Percentiles rank a stretch among this genome's conserved stretches.
Conservation (phyloP, 2,329 filamentous ascomycete species). For the Chaetoscypha palmicola region DNA sequence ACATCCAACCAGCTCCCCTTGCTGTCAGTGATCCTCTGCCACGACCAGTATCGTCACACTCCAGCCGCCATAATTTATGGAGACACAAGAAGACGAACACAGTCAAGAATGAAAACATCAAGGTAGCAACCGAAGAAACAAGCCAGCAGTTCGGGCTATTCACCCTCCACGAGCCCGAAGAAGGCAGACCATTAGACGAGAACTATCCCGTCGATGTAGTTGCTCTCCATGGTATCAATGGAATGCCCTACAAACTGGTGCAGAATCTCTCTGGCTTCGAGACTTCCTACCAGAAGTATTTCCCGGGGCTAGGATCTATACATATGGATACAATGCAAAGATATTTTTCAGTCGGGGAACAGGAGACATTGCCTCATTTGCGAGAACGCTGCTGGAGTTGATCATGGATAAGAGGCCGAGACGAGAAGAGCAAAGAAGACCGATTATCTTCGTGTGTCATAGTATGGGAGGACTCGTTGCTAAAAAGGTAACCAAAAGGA, state of each 20-base stretch:
- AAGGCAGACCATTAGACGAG: not conserved
- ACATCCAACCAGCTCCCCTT: too few species aligned
- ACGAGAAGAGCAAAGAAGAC: slow-evolving; percentile 6
- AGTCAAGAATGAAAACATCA: too few species aligned
- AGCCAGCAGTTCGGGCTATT: not conserved
- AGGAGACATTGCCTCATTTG: slow-evolving; percentile 10
- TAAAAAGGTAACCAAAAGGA: slow-evolving; percentile 11
- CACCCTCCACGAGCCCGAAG: slow-evolving; percentile 1
- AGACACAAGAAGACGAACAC: too few species aligned
- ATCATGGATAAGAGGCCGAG: slow-evolving; percentile 5
- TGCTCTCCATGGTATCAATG: slow-evolving; percentile 11
- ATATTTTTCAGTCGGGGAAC: slow-evolving; percentile 6
- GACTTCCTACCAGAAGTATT: slow-evolving; percentile 13
- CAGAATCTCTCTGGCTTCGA: slow-evolving; percentile 8
- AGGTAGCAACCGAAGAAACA: too few species aligned
- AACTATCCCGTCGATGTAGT: slow-evolving; percentile 7
- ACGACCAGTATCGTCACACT: too few species aligned
- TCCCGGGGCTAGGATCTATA: slow-evolving; percentile 12
- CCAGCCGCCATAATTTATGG: too few species aligned
- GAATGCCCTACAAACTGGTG: slow-evolving; percentile 1
- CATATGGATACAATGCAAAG: slow-evolving; percentile 16
- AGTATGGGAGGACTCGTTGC: slow-evolving; percentile 14
- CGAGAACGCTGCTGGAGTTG: slow-evolving; percentile 9
- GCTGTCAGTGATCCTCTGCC: too few species aligned
- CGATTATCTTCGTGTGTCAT: slow-evolving; percentile 13